Percentiles rank a stretch among this genome's conserved stretches.
phyloP scores from a whole-genome alignment of 139 green algal genomes.

The Micromonas pusilla region DNA sequence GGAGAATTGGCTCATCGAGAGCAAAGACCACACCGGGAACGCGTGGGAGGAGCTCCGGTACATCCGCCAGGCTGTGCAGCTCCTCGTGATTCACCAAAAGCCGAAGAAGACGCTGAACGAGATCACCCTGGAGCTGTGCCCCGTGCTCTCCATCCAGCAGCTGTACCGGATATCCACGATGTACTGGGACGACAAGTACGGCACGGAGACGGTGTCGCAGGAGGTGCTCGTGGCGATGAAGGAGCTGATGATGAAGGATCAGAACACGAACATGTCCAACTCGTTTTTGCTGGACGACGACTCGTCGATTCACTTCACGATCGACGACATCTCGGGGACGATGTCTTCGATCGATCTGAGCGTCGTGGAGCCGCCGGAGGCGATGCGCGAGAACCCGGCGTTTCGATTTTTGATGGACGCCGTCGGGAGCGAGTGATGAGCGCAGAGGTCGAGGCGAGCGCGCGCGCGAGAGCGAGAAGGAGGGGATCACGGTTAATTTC shows the following conservation, averaged over 20 bases:
- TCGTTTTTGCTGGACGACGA: slow-evolving; percentile 98
- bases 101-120: slow-evolving; percentile 90
- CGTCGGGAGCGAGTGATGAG: neutral
- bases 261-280: slow-evolving; percentile 52
- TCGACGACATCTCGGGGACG: slow-evolving; percentile 42
- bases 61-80: slow-evolving; percentile 92
- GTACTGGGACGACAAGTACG: slow-evolving; percentile 89
- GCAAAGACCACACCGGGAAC: slow-evolving; percentile 53
- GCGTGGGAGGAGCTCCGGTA: slow-evolving; percentile 89
- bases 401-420: slow-evolving; percentile 33
- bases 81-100: slow-evolving; percentile 95
- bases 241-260: slow-evolving; percentile 78
- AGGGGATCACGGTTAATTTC: too few species aligned
- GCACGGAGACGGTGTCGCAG: slow-evolving; percentile 85
- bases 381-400: slow-evolving; percentile 17
- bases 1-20: slow-evolving; percentile 77
- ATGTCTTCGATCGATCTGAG: slow-evolving; percentile 28
- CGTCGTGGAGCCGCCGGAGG: slow-evolving; percentile 13
- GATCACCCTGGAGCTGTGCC: slow-evolving; percentile 94
- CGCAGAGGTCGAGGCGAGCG: too few species aligned
- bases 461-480: too few species aligned
- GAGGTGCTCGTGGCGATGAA: slow-evolving; percentile 79
- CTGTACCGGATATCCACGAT: slow-evolving; percentile 99
- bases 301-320: slow-evolving; percentile 56
- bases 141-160: slow-evolving; percentile 77